Evolutionary conservation across 2,329 filamentous ascomycete genomes (phyloP), one percentile per base, ranked within the genome.

Genomic region (Trichophyton mentagrophytes): DNA sequence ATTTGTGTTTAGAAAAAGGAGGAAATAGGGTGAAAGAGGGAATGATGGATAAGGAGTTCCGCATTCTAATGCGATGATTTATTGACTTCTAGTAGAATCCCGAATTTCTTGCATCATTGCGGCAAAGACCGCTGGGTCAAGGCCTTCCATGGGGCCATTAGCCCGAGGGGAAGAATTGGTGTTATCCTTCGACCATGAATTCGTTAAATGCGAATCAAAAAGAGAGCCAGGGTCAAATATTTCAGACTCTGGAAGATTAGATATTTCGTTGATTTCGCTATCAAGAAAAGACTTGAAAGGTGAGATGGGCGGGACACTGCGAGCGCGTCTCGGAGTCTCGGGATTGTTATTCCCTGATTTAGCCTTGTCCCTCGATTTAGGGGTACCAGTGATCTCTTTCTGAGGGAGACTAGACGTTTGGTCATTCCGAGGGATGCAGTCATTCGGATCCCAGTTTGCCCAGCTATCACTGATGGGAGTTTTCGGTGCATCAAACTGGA

Each of bases 391-490:
- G 4, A 42, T 13, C 15, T 55, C 49, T 36, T 42, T 40, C 13
- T 44, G 57, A 11, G 9, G 40, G n/a, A 49, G 17, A 22, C 15
- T 42, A 11, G 40, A 59, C 2, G 27, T 27, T n/a, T 25, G 33
- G 22, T 38, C 67, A 36, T 60, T 59, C 0, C 70, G 69, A 33
- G 72, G 73, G n/a, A 70, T 65, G 38, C 70, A 73, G 60, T 72
- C 68, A 1, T 69, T 67, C 33, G 70, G 69, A 33, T 74, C 65
- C 73, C 73, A 75, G 60, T 74, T 70, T 1, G 67, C 66, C 73
- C 73, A 75, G 64, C 68, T 67, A 36, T 66, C 66, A 58, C 64
- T 65, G 11, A 63, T 56, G 11, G 61, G 61, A 51, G 63, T 64
- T 55, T 70, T 69, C 15, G 64, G 61, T 13, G 66, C 65, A 27